Percentiles rank a stretch among this genome's conserved stretches.
Conservation (phyloP, 2,329 filamentous ascomycete genomes). For the Colletotrichum karsti region DNA sequence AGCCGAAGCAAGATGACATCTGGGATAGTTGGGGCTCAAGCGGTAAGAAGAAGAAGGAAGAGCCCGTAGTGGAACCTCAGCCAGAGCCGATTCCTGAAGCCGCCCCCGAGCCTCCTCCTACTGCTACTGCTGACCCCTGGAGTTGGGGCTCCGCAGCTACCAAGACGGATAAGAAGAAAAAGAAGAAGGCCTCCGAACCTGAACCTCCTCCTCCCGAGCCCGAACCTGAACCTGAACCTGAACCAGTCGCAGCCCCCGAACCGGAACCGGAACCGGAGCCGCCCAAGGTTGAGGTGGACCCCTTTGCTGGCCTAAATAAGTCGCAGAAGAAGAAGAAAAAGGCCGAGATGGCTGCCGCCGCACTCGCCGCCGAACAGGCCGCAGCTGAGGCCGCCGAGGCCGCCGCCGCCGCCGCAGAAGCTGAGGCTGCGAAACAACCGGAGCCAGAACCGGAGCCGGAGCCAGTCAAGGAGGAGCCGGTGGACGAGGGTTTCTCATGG, state of each 20-base stretch:
- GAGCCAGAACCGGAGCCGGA: constrained; percentile 9
- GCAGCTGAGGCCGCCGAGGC: constrained; percentile 11
- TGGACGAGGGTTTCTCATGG: constrained; percentile 26
- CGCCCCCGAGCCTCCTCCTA: constrained; percentile 37
- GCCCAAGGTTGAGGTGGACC: constrained; percentile 40
- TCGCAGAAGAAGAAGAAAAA: constrained; percentile 43
- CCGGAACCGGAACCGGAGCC: constrained; percentile 37
- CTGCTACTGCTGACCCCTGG: constrained; percentile 42
- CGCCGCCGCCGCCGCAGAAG: not conserved
- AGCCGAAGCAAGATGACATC: constrained; percentile 28
- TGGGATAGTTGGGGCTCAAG: constrained; percentile 45
- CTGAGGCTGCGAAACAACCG: constrained; percentile 10
- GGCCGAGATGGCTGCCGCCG: constrained; percentile 21
- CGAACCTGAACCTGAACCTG: constrained; percentile 26
- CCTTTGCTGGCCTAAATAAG: constrained; percentile 38
- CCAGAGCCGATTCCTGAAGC: constrained; percentile 35
- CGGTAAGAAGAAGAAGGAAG: constrained; percentile 52
- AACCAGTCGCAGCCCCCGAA: constrained; percentile 12
- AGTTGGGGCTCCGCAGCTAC: constrained; percentile 40
- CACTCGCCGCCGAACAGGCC: not conserved
- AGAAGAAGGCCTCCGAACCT: no score
- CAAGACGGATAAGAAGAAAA: constrained; percentile 54
- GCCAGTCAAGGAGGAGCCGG: constrained; percentile 22
- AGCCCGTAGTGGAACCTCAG: not conserved
- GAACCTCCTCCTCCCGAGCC: constrained; percentile 32